A percentile compares a stretch with the other conserved stretches of the same genome.
phyloP scores from a whole-genome alignment of 2,329 filamentous ascomycete species.

The Hypoxylon sp. region DNA sequence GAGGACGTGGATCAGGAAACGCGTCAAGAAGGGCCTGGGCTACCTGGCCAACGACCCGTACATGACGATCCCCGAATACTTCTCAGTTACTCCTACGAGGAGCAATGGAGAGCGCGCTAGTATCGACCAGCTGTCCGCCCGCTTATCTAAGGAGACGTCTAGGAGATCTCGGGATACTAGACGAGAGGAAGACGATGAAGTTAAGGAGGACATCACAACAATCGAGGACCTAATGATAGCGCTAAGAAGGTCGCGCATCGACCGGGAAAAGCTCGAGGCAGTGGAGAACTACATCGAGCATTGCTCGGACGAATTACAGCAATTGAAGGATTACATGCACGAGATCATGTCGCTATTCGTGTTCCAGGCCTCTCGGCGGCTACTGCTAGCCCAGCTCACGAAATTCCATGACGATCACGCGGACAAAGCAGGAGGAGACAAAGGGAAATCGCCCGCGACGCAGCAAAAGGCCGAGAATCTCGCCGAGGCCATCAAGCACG shows the following conservation, averaged over 20 bases:
- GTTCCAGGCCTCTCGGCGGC: slow-evolving; percentile 88
- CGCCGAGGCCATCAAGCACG: slow-evolving; percentile 80
- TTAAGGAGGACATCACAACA: slow-evolving; percentile 69
- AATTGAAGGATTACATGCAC: slow-evolving; percentile 83
- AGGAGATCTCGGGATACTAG: slow-evolving; percentile 52
- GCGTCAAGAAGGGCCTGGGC: slow-evolving; percentile 72
- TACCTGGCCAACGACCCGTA: slow-evolving; percentile 70
- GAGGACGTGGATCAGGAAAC: slow-evolving; percentile 87
- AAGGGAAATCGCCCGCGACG: slow-evolving; percentile 50
- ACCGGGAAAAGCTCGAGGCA: slow-evolving; percentile 90
- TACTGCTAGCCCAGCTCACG: slow-evolving; percentile 80
- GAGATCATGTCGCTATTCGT: slow-evolving; percentile 89
- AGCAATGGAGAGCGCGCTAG: slow-evolving; percentile 55
- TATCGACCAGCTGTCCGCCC: slow-evolving; percentile 43
- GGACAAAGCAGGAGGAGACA: slow-evolving; percentile 49
- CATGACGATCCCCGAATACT: slow-evolving; percentile 83
- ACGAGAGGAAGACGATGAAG: slow-evolving; percentile 50
- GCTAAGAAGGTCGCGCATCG: slow-evolving; percentile 80
- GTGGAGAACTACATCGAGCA: slow-evolving; percentile 86
- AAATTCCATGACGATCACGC: slow-evolving; percentile 68
- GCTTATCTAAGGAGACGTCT: slow-evolving; percentile 54
- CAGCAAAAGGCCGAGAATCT: slow-evolving; percentile 74
- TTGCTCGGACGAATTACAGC: slow-evolving; percentile 80
- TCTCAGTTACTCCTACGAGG: slow-evolving; percentile 74
- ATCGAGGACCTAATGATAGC: slow-evolving; percentile 78